These are phyloP conservation scores for Caloboletus inedulis DNA, from an alignment of 1,284 basidiomycete genomes.

Conservation along the genomic window DNA sequence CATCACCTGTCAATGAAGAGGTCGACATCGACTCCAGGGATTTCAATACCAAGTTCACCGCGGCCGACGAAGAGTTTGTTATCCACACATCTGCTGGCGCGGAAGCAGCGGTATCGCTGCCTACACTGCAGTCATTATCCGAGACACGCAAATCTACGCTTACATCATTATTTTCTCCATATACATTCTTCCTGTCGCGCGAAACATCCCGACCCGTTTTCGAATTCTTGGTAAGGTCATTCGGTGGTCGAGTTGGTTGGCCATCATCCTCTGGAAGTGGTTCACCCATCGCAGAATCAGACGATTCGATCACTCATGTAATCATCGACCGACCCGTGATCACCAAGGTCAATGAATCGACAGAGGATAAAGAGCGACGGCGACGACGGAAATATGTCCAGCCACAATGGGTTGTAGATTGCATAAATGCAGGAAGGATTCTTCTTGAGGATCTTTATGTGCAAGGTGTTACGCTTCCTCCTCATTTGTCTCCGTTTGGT, in stretches of 20 bases:
- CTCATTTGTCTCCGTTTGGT: conserved; percentile 95
- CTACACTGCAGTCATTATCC: conserved; percentile 76
- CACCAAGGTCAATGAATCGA: conserved; percentile 48
- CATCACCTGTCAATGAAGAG: conserved; percentile 36
- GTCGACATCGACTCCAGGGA: conserved; percentile 40
- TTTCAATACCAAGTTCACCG: conserved; percentile 28
- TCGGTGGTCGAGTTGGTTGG: conserved; percentile 91
- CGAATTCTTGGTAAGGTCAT: conserved; percentile 92
- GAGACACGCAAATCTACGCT: conserved; percentile 52
- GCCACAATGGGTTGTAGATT: conserved; percentile 98
- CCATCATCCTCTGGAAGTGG: conserved; percentile 80
- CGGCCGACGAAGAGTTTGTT: conserved; percentile 70
- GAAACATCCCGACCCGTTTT: conserved; percentile 92
- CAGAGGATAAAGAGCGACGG: conserved; percentile 61
- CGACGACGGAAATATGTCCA: conserved; percentile 86
- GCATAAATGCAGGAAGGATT: conserved; percentile 84
- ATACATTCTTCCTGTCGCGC: conserved; percentile 92
- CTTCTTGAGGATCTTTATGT: conserved; percentile 85
- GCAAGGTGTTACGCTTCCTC: conserved; percentile 87
- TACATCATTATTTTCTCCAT: conserved; percentile 76
- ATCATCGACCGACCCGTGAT: conserved; percentile 86
- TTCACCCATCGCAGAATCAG: conserved; percentile 71
- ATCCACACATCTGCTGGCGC: conserved; percentile 59
- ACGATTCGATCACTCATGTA: conserved; percentile 90
- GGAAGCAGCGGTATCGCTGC: conserved; percentile 55